Evolutionary conservation across 1,139 yeast genomes (phyloP).

Genomic region (Scheffersomyces stambukii): DNA sequence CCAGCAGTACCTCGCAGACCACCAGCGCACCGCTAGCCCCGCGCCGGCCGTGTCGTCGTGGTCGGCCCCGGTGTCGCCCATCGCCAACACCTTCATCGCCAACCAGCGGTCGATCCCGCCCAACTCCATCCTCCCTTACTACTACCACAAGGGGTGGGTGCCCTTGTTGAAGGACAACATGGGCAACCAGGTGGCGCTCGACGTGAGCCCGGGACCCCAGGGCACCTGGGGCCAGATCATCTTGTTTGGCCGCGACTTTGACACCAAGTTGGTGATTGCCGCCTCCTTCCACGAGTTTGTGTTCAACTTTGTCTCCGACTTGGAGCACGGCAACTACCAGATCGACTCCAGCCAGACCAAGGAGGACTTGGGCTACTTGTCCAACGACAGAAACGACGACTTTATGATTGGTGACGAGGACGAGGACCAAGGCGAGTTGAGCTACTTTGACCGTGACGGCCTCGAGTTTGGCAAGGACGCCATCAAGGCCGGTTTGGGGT

Average conservation of each 20-base stretch:
- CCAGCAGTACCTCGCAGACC: constrained; percentile 32
- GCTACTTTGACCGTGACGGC: constrained; percentile 30
- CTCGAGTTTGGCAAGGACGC: constrained; percentile 31
- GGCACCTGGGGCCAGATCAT: constrained; percentile 64
- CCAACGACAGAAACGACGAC: constrained; percentile 39
- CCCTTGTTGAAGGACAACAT: constrained; percentile 54
- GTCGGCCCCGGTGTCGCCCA: constrained; percentile 7
- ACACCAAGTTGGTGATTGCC: constrained; percentile 58
- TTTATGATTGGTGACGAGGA: constrained; percentile 48
- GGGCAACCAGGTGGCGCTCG: constrained; percentile 62
- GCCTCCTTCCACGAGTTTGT: constrained; percentile 53
- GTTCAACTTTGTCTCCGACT: constrained; percentile 43
- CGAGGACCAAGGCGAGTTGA: constrained; percentile 42
- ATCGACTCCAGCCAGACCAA: constrained; percentile 43
- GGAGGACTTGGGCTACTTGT: constrained; percentile 28
- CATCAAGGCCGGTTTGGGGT: constrained; percentile 35
- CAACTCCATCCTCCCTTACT: constrained; percentile 50
- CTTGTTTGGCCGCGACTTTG: constrained; percentile 61
- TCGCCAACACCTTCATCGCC: constrained; percentile 34
- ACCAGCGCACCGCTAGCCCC: constrained; percentile 12
- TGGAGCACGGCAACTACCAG: constrained; percentile 50
- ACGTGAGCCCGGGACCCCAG: constrained; percentile 57
- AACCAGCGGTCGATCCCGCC: constrained; percentile 57
- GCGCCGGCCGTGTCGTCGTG: constrained; percentile 6
- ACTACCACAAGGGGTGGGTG: constrained; percentile 58